Evolutionary conservation across 768 basidiomycete species (phyloP), one percentile per base, ranked within the genome.

Genomic region (Cantharellus cinnabarinus): DNA sequence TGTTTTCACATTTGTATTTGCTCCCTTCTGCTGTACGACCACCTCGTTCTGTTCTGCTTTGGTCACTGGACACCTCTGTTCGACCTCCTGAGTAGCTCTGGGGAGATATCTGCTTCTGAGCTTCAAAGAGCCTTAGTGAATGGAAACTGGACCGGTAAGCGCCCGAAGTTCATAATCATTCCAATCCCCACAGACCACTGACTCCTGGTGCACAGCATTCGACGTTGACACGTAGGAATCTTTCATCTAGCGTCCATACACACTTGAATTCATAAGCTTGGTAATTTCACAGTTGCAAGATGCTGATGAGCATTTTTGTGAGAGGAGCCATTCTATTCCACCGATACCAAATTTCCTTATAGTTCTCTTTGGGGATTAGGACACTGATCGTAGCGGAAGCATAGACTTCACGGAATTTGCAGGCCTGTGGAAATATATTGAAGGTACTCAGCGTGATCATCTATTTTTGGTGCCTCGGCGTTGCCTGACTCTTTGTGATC

Each of bases 271-370:
- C 10, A 29, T 10, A 10, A 48, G 44, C 44, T 48, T 29, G 29
- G 10, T 48, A 10, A 48, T 48, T 1, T 1, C 29, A 29, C 29
- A 48, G 44, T 10, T 89, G 44, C 68, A 88, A 86, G 72, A 75
- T 89, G 41, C 73, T 89, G 62, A 87, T 90, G 82, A 74, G 75
- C 35, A 78, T 89, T 62, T 89, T 90, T 68, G 85, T 85, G 59
- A 29, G 20, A 29, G 65, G 81, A 2, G 2, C 34, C n/a, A 29
- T 48, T 5, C 53, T 7, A 29, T 41, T 40, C 44, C 44, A 10
- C 10, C 10, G 10, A 10, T 10, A 10, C 10, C 29, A 10, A 29
- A 29, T 48, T 10, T 10, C 42, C 3, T 35, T 61, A 34, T 5
- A 42, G 44, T 10, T 39, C 50, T 39, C 3, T 59, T 54, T 29